Conservation (phyloP, 1,284 basidiomycete genomes). For the Entoloma clypeatum region DNA sequence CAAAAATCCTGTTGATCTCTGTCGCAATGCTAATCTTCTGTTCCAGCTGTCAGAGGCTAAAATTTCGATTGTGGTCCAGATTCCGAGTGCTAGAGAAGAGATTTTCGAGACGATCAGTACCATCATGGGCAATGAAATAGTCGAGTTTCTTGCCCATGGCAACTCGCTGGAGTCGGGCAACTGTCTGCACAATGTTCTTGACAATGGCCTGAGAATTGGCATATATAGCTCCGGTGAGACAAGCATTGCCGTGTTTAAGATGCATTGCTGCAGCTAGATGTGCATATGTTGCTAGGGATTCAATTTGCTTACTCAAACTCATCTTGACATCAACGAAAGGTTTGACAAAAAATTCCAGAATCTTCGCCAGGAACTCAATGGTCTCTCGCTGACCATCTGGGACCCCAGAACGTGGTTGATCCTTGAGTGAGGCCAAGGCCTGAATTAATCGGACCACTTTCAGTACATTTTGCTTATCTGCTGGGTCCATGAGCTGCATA, state of each 20-base stretch:
- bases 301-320: conserved; percentile 24
- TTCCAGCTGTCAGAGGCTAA: conserved; percentile 27
- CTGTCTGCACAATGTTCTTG: conserved; percentile 24
- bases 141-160: conserved; percentile 8
- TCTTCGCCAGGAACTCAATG: conserved; percentile 18
- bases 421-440: conserved; percentile 9
- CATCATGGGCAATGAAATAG: conserved; percentile 26
- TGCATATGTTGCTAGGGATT: conserved; percentile 24
- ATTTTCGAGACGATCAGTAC: conserved; percentile 29
- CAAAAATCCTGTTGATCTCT: conserved; percentile 23
- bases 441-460: conserved; percentile 27
- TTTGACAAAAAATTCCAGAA: conserved; percentile 21
- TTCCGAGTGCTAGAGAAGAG: conserved; percentile 28
- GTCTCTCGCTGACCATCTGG: neutral
- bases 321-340: conserved; percentile 26
- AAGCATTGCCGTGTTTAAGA: conserved; percentile 17
- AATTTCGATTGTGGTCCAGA: conserved; percentile 30
- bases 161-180: conserved; percentile 19
- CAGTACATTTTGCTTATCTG: conserved; percentile 33
- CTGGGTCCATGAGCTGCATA: conserved; percentile 22
- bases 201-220: conserved; percentile 29
- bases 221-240: conserved; percentile 23
- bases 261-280: conserved; percentile 24
- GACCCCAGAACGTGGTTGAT: neutral
- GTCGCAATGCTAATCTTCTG: conserved; percentile 26